phyloP scores from a whole-genome alignment of 2,329 filamentous ascomycete species.

The Chaetomiaceae sp. region DNA sequence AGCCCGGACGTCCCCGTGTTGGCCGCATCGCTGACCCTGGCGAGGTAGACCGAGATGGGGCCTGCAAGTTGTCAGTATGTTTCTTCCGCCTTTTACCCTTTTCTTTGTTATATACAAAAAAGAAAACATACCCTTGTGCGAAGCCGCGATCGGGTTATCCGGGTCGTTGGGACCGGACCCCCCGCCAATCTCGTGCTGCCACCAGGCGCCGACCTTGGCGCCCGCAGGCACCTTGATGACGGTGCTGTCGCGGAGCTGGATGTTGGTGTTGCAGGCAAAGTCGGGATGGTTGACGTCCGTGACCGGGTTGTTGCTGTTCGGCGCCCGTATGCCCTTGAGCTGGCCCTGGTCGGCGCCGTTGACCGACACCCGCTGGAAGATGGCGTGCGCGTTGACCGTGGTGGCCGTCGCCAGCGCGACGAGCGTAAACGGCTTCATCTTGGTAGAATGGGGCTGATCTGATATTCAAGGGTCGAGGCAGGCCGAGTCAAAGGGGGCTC shows the following conservation, averaged over 20 bases:
- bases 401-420: slow-evolving; percentile 19
- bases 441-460: slow-evolving; percentile 1
- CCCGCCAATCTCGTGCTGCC: slow-evolving; percentile 42
- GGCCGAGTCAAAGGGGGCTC: neutral
- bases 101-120: too few relatives aligned
- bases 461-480: neutral
- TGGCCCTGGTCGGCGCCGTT: slow-evolving; percentile 46
- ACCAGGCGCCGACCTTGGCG: slow-evolving; percentile 38
- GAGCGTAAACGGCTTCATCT: slow-evolving; percentile 23
- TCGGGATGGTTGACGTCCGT: slow-evolving; percentile 23
- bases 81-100: too few relatives aligned
- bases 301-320: slow-evolving; percentile 42
- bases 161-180: slow-evolving; percentile 34
- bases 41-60: slow-evolving; percentile 45
- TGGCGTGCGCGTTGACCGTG: slow-evolving; percentile 24
- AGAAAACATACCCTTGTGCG: slow-evolving; percentile 35
- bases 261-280: slow-evolving; percentile 27
- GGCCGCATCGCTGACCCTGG: slow-evolving; percentile 44
- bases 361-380: slow-evolving; percentile 39
- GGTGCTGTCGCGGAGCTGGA: slow-evolving; percentile 25
- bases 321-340: slow-evolving; percentile 45
- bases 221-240: slow-evolving; percentile 31
- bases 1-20: slow-evolving; percentile 34
- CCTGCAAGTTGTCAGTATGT: too few relatives aligned
- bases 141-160: slow-evolving; percentile 39